Conservation (phyloP, 1,139 yeast genomes). For the Suhomyces bribrorum region DNA sequence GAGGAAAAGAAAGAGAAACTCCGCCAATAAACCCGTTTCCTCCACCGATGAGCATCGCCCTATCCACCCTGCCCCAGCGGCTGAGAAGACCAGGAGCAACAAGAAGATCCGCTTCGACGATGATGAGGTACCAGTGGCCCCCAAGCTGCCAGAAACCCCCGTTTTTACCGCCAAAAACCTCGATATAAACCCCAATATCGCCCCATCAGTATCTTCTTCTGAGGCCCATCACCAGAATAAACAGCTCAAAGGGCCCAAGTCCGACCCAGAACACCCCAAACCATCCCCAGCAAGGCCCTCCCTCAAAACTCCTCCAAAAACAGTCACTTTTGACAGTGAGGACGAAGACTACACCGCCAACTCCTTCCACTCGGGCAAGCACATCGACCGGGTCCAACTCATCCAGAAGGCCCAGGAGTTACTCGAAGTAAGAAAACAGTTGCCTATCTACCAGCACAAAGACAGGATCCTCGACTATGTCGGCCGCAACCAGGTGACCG, state of each 20-base stretch:
- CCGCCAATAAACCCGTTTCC: neutral
- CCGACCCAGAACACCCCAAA: too few species aligned
- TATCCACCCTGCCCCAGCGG: constrained; percentile 1
- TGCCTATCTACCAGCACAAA: constrained; percentile 79
- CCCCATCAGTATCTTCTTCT: too few species aligned
- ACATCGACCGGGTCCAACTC: constrained; percentile 23
- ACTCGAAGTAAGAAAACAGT: constrained; percentile 51
- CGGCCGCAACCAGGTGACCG: constrained; percentile 60
- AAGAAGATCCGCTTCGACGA: constrained; percentile 36
- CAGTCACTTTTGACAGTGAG: constrained; percentile 26
- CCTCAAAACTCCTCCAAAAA: constrained; percentile 1
- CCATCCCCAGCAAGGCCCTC: neutral
- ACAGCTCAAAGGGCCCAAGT: too few species aligned
- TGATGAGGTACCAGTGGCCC: constrained; percentile 13
- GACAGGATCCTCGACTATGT: constrained; percentile 62
- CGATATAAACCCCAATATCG: too few species aligned
- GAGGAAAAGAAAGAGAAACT: constrained; percentile 23
- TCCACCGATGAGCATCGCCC: constrained; percentile 7
- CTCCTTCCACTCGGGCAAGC: constrained; percentile 12
- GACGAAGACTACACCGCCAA: constrained; percentile 21
- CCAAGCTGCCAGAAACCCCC: neutral
- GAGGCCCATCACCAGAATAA: too few species aligned
- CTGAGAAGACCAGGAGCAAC: constrained; percentile 18
- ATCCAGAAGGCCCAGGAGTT: constrained; percentile 48
- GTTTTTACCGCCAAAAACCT: too few species aligned